phyloP scores from a whole-genome alignment of 2,329 filamentous ascomycete species.

The Trichophyton verrucosum region DNA sequence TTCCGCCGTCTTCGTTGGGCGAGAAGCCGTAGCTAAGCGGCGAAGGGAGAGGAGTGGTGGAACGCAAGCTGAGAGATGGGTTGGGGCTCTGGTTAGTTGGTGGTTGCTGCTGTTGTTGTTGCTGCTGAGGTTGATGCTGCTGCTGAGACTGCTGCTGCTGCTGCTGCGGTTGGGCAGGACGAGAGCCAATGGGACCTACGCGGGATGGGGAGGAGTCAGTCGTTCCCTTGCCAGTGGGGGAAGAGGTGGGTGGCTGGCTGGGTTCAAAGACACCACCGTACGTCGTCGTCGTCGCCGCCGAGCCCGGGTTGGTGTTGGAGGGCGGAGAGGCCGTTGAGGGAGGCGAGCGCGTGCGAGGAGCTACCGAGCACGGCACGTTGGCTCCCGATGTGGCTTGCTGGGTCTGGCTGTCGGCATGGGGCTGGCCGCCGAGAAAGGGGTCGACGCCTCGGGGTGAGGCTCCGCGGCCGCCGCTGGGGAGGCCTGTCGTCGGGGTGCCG shows the following conservation, averaged over 20 bases:
- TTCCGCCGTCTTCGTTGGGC: slow-evolving; percentile 34
- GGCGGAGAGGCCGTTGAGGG: slow-evolving; percentile 80
- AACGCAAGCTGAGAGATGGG: slow-evolving; percentile 60
- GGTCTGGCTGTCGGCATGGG: slow-evolving; percentile 33
- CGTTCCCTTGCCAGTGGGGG: slow-evolving; percentile 64
- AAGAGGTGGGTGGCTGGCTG: slow-evolving; percentile 51
- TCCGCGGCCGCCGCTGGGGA: slow-evolving; percentile 51
- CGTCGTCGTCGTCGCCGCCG: slow-evolving; percentile 16
- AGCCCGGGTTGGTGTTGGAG: slow-evolving; percentile 33
- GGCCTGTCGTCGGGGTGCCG: slow-evolving; percentile 31
- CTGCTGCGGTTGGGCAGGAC: slow-evolving; percentile 39
- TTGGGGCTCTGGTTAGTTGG: slow-evolving; percentile 33
- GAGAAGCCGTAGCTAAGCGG: slow-evolving; percentile 65
- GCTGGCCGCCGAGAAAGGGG: slow-evolving; percentile 42
- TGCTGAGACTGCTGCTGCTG: slow-evolving; percentile 34
- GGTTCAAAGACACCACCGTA: slow-evolving; percentile 50
- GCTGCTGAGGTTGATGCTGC: slow-evolving; percentile 19
- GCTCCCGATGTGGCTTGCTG: slow-evolving; percentile 32
- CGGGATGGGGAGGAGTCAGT: slow-evolving; percentile 58
- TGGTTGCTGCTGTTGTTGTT: slow-evolving; percentile 11
- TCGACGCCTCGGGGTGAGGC: slow-evolving; percentile 73
- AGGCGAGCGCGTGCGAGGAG: slow-evolving; percentile 42
- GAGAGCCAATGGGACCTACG: slow-evolving; percentile 87
- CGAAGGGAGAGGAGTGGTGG: slow-evolving; percentile 85
- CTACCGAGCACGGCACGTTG: slow-evolving; percentile 31